phyloP scores from a whole-genome alignment of 2,329 filamentous ascomycete species.

The Atkinsonella texensis region DNA sequence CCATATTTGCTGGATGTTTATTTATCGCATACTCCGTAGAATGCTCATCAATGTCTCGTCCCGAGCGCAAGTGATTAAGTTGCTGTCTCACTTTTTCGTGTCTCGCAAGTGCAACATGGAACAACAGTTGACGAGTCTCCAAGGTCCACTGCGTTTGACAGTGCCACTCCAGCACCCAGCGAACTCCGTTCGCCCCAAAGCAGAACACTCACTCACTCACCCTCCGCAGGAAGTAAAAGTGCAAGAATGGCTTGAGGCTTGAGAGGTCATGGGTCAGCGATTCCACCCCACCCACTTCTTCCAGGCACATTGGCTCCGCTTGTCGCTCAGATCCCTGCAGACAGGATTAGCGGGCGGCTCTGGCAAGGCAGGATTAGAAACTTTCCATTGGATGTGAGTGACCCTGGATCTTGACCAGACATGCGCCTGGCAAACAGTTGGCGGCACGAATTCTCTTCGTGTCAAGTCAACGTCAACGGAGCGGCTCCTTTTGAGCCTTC shows the following conservation, averaged over 20 bases:
- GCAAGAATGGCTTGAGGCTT: background rate
- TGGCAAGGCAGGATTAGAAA: conserved; percentile 3
- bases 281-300: conserved; percentile 5
- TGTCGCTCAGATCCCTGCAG: conserved; percentile 13
- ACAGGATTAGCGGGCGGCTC: conserved; percentile 9
- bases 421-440: background rate
- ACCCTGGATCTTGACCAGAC: background rate
- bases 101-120: background rate
- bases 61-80: background rate
- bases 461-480: background rate
- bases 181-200: no score
- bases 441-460: background rate
- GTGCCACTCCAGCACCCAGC: conserved; percentile 1
- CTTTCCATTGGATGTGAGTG: background rate
- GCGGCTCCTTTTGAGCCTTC: background rate
- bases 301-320: conserved; percentile 5
- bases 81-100: background rate
- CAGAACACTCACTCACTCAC: background rate
- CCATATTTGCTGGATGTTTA: background rate
- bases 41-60: background rate
- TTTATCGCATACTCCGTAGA: background rate
- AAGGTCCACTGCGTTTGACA: background rate
- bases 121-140: background rate
- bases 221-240: background rate
- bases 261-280: background rate